Percentiles rank a stretch among this genome's conserved stretches.
Evolutionary conservation across 768 basidiomycete genomes (phyloP).

Genomic region (Pisolithus marmoratus): DNA sequence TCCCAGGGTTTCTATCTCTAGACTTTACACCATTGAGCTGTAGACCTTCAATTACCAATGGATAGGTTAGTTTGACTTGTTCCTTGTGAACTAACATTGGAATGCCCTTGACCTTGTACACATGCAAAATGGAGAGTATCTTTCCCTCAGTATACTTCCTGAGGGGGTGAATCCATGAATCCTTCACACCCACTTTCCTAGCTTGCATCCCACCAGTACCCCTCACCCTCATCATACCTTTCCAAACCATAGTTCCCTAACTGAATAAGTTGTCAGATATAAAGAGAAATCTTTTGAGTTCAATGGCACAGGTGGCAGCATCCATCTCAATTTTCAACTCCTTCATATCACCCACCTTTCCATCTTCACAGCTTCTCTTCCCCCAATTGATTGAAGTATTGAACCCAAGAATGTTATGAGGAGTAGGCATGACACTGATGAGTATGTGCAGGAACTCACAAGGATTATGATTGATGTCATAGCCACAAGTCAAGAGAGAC

Average conservation of each 20-base stretch:
- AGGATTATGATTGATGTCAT: not conserved
- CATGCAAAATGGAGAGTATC: not conserved
- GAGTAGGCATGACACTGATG: not conserved
- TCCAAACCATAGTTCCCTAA: not conserved
- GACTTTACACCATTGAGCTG: not conserved
- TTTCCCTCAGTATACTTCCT: not conserved
- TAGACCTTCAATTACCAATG: too few relatives aligned
- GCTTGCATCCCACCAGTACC: too few relatives aligned
- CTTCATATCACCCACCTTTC: not conserved
- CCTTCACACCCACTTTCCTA: constrained; percentile 1
- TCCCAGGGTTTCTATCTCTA: too few relatives aligned
- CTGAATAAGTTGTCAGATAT: not conserved
- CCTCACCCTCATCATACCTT: not conserved
- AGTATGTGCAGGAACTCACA: not conserved
- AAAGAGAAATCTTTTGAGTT: not conserved
- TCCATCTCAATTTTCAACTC: not conserved
- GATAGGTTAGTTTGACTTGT: not conserved
- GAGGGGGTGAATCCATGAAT: constrained; percentile 1
- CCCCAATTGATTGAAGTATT: not conserved
- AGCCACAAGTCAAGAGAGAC: not conserved
- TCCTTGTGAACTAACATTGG: constrained; percentile 1
- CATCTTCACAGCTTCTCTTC: not conserved
- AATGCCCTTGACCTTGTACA: not conserved
- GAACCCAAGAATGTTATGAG: not conserved
- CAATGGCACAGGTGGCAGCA: not conserved